Base-by-base conservation (phyloP, 441 rosid genomes). In the Pelargonium myrrhifolium region DNA sequence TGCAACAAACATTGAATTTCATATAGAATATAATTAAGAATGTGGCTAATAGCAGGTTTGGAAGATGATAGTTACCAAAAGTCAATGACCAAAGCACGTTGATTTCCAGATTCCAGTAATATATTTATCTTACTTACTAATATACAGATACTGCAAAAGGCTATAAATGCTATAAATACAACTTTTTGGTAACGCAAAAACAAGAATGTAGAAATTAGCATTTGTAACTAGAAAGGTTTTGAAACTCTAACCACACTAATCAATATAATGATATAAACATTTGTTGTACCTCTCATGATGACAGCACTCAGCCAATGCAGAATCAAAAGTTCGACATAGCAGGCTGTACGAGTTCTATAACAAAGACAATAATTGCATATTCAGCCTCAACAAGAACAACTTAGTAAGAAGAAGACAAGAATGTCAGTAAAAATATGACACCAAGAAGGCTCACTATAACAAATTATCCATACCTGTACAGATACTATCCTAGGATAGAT, bases 291-390 rank as follows among this genome's bases (percentile, higher is more conserved):
- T 79, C 77, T 87, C 84, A 22, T 81, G 84, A 77, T 83, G 90
- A 77, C 88, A 85, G 75, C 87, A 84, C 71, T 85, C 88, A 12
- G 93, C 86, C 78, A 87, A 42, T 72, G 85, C 87, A 71, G 82
- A 74, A 79, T 85, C 83, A 74, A 85, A 85, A 70, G 82, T 84
- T 72, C 85, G 81, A 72, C 86, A 79, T 66, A 87, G 93, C 77
- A 87, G 65, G 84, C 72, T 80, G 77, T 83, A 80, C 12, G 86
- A 79, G 66, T 81, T 86, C 90, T 87, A 58, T 67, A 61, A 74
- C 24, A 63, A 59, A 72, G 70, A 70, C 53, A 5, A 71, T 12
- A 51, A 71, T 3, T 31, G 15, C 17, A 58, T 6, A 73, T 84
- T 64, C 18, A 74, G 78, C 60, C 60, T 60, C 9, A 55, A 65